Base-by-base conservation (phyloP, 768 basidiomycete species). In the Xerocomellus amylosporus region DNA sequence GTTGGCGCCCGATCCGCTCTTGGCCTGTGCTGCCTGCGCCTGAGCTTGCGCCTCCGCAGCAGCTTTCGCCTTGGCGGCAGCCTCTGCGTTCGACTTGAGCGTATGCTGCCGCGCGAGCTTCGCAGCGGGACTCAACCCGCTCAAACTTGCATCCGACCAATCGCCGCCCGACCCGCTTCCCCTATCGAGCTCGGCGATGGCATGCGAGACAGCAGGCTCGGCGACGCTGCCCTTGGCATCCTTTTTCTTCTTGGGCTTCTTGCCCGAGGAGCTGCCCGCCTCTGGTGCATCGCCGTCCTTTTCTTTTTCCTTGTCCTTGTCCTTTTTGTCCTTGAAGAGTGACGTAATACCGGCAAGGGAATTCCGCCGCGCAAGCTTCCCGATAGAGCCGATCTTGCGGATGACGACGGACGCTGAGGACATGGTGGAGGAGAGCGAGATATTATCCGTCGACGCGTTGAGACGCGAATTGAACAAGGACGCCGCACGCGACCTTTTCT, bases 391-490 rank as follows among this genome's bases (percentile, higher is more conserved):
- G 44, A 98, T 85, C 75, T 97, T 98, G 60, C 95, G 83, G 64
- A 97, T 95, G 83, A 98, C 96, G 69, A 98, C 88, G 41, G 90
- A 93, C 20, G 96, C 96, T 47, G 89, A 92, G 58, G 88, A 91
- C 62, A 97, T 95, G 42, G 96, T 97, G 8, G 91, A 94, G 19
- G 88, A 90, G 37, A 98, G 81, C 26, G 94, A 97, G 60, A 98
- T 96, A 71, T 96, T 97, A 71, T 96, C 94, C 40, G 92, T 95
- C 51, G 86, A 89, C 40, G 86, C 83, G 68, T 97, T 96, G 63
- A 90, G 73, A 59, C 88, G 85, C 58, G 89, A 83, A 71, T 93
- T 97, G 79, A 98, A 95, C 59, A 98, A 68, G 20, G 84, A 79
- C 40, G 86, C 83, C 0, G 84, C 85, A 17, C 86, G 84, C 40